Conservation (phyloP, 306 rosid species). For the Neltuma alba region DNA sequence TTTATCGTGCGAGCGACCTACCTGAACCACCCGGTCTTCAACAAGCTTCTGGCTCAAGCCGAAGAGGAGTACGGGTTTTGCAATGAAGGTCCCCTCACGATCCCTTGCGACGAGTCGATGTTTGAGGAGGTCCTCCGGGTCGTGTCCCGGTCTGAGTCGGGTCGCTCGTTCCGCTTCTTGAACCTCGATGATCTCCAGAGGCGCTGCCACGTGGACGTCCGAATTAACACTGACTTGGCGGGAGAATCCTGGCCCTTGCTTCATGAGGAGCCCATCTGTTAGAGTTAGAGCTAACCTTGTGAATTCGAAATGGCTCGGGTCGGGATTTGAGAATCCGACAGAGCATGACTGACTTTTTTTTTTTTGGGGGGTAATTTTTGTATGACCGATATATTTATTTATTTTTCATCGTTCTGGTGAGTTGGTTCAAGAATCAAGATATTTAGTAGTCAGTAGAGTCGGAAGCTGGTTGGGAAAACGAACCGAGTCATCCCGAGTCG, state of each 20-base stretch:
- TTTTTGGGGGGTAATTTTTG: constrained; percentile 1
- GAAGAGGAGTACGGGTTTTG: constrained; percentile 95
- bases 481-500: not conserved
- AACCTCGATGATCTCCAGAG: constrained; percentile 48
- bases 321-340: not conserved
- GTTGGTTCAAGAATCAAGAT: not conserved
- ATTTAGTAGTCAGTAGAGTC: constrained; percentile 10
- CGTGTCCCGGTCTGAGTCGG: constrained; percentile 54
- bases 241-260: constrained; percentile 87
- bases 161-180: constrained; percentile 39
- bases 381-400: constrained; percentile 22
- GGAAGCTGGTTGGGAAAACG: not conserved
- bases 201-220: constrained; percentile 66
- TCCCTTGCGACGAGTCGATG: constrained; percentile 80
- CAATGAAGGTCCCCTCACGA: constrained; percentile 71
- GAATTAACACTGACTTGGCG: constrained; percentile 37
- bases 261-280: constrained; percentile 47
- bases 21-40: constrained; percentile 91
- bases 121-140: constrained; percentile 71
- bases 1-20: constrained; percentile 71
- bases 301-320: not conserved
- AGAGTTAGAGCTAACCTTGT: constrained; percentile 6
- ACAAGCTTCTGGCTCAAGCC: constrained; percentile 70
- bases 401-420: not conserved
- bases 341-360: not conserved